Base-by-base conservation (phyloP, 495 filamentous ascomycete genomes). In the Pyrenula massariospora region DNA sequence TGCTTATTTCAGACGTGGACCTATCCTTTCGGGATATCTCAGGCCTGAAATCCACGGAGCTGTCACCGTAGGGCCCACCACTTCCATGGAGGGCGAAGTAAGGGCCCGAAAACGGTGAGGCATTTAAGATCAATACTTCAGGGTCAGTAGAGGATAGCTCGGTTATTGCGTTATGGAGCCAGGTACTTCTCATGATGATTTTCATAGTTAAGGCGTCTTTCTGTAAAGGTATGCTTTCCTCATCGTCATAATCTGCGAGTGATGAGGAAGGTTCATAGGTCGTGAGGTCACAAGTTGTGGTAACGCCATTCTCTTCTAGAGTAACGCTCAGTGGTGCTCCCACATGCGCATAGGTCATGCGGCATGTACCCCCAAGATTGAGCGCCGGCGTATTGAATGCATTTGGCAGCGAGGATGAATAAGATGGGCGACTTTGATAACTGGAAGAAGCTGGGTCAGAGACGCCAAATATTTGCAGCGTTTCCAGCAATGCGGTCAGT, bases 401-500 rank as follows among this genome's bases (percentile, higher is more conserved):
- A 58, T 83, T 83, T 24, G 73, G 70, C 24, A 63, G 58, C 0
- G 73, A 62, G 25, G 68, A 61, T 49, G 50, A 79, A 1, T 71
- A 66, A 57, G 81, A 76, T 48, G 81, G 77, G 21, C 75, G 66
- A 60, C 74, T 80, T 24, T 77, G 70, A 54, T 81, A 77, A 31
- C 76, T 70, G 20, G 73, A 68, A 24, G 73, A 72, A 22, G 50
- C 22, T n/a, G 80, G 65, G 60, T 95, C 89, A 50, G 83, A 83
- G 57, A 89, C 80, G 52, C 87, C 86, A 65, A 97, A 92, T 48
- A 98, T 96, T 62, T 95, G 91, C 24, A 98, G 77, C 10, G 91
- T 95, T 73, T 98, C 93, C 49, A 98, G 80, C 10, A 98, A 78
- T 47, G 92, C 87, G 1, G 86, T 77, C 47, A 98, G 78, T 11